A percentile compares a stretch with the other conserved stretches of the same genome.
Evolutionary conservation across 1,284 basidiomycete genomes (phyloP).

Genomic region (Moesziomyces parantarcticus): DNA sequence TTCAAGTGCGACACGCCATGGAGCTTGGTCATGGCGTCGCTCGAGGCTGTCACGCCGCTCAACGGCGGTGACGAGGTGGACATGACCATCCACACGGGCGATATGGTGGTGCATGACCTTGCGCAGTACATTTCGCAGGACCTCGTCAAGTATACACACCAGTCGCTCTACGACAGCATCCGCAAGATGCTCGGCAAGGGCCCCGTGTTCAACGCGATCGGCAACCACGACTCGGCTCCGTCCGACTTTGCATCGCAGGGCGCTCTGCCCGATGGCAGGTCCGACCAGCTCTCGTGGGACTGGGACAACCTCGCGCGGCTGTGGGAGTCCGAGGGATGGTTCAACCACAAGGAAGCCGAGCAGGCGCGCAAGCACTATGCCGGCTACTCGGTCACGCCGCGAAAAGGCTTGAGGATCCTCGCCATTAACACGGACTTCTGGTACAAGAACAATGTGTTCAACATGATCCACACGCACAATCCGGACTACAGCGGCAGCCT

Average conservation of each 20-base stretch:
- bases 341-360: conserved; percentile 74
- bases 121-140: conserved; percentile 60
- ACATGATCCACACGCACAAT: conserved; percentile 79
- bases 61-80: conserved; percentile 75
- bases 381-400: conserved; percentile 78
- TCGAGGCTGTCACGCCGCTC: conserved; percentile 77
- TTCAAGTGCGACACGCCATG: conserved; percentile 77
- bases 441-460: conserved; percentile 74
- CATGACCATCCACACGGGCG: conserved; percentile 80
- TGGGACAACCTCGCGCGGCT: conserved; percentile 61
- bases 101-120: conserved; percentile 73
- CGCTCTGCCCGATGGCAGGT: conserved; percentile 54
- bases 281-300: conserved; percentile 62
- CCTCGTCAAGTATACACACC: conserved; percentile 63
- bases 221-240: conserved; percentile 65
- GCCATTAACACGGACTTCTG: conserved; percentile 78
- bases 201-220: conserved; percentile 63
- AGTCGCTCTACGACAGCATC: conserved; percentile 60
- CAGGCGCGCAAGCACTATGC: conserved; percentile 78
- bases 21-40: conserved; percentile 74
- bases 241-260: conserved; percentile 55
- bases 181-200: conserved; percentile 51
- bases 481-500: conserved; percentile 80
- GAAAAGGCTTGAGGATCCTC: conserved; percentile 78
- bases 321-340: conserved; percentile 74